Base-by-base conservation (phyloP, 73 alveolate species). In the Paramecium bursaria region DNA sequence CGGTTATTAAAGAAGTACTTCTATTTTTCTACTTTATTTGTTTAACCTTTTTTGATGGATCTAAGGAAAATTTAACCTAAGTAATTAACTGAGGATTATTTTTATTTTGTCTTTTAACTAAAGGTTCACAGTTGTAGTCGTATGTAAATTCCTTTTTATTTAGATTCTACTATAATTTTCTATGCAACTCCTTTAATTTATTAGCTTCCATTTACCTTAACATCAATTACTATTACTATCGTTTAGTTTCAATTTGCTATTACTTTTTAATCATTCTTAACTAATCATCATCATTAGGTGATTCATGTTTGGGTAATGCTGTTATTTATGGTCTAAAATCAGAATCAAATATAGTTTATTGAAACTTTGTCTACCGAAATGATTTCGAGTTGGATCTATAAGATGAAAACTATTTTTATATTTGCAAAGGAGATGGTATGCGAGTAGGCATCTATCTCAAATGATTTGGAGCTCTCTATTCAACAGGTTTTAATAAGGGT, bases 61-160 rank as follows among this genome's bases (percentile, higher is more conserved):
- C 55, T 39, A 67, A 30, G 82, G 55, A 5, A 35, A 42, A 1
- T 44, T 67, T 31, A n/a, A n/a, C n/a, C n/a, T n/a, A n/a, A n/a
- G 30, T 39, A 10, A 35, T 19, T 3, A 67, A 25, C 7, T 67
- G 47, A 10, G 19, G 19, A 39, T 1, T 67, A 0, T 11, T 21
- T 33, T 31, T 21, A 35, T 33, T 67, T 4, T 67, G 33, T 6
- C 42, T 25, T 67, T 42, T 39, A 25, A 47, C 55, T 39, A 67
- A 21, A 21, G 82, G 82, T 25, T 67, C 53, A 39, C 82, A 67
- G 44, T 67, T 42, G 13, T 67, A 67, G 21, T 67, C 82, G 22
- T 39, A 67, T 9, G 82, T 67, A 19, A 39, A 67, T 39, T 67
- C 82, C 22, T 67, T 67, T n/a, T 42, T 19, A 21, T 47, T 39